Percentiles rank a stretch among this genome's conserved stretches.
These are phyloP conservation scores for Ganoderma lucidum DNA, from an alignment of 1,284 basidiomycete genomes.

Conservation along the genomic window DNA sequence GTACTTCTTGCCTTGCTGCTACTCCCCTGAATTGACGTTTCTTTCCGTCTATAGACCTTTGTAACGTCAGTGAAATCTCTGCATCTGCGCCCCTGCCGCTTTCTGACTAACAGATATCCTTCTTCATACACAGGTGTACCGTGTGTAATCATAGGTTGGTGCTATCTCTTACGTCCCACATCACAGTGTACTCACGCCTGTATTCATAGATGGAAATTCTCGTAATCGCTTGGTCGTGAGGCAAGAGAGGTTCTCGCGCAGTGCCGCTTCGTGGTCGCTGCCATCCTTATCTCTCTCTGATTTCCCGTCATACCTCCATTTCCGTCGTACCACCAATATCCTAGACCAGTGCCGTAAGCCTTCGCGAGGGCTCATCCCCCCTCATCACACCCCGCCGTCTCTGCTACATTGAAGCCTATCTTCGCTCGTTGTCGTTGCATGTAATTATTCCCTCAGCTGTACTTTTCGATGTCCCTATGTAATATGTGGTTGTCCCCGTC, in stretches of 20 bases:
- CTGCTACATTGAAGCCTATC: background rate
- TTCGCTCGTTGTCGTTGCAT: background rate
- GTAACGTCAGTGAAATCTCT: constrained; percentile 42
- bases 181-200: constrained; percentile 6
- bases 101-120: constrained; percentile 15
- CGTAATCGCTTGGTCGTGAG: constrained; percentile 46
- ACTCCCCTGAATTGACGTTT: constrained; percentile 26
- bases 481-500: background rate
- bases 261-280: background rate
- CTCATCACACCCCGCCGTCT: background rate
- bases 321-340: background rate
- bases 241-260: background rate
- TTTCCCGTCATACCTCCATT: background rate
- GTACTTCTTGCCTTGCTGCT: constrained; percentile 40
- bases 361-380: too few relatives aligned
- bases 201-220: constrained; percentile 70
- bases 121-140: constrained; percentile 52
- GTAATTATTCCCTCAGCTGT: constrained; percentile 8
- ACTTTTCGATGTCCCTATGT: background rate
- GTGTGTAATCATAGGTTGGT: constrained; percentile 66
- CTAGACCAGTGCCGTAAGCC: constrained; percentile 1
- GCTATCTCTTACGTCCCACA: constrained; percentile 7
- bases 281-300: background rate
- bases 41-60: constrained; percentile 39
- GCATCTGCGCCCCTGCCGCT: background rate